These are phyloP conservation scores for Theobroma cacao DNA, from an alignment of 345 rosid genomes.

Conservation along the genomic window DNA sequence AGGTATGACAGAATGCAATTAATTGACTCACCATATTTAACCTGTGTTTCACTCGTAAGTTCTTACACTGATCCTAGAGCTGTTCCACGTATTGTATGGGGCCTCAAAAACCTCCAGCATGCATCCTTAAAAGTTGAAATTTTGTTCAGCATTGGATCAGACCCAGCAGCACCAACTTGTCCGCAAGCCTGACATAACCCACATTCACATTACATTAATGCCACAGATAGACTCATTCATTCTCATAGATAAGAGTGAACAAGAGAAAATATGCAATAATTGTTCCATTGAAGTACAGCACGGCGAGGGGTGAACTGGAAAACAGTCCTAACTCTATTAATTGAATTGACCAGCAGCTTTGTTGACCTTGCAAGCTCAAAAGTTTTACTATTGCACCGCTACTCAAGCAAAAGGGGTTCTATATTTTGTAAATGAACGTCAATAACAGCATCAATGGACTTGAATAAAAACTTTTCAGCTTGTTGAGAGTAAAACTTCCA, in stretches of 20 bases:
- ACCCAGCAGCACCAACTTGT: conserved; percentile 73
- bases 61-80: conserved; percentile 77
- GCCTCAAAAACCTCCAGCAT: conserved; percentile 97
- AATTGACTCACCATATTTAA: not conserved
- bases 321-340: not conserved
- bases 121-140: conserved; percentile 71
- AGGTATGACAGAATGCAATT: conserved; percentile 3
- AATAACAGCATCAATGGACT: not conserved
- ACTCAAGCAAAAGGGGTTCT: not conserved
- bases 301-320: not conserved
- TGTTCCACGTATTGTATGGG: conserved; percentile 96
- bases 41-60: not conserved
- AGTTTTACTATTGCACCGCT: not conserved
- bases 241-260: conserved; percentile 16
- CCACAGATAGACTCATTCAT: not conserved
- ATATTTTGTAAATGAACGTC: not conserved
- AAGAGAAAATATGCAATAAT: not conserved
- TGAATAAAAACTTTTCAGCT: not conserved
- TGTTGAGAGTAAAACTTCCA: not conserved
- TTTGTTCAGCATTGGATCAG: conserved; percentile 65
- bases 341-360: not conserved
- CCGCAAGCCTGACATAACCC: conserved; percentile 62
- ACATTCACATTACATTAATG: conserved; percentile 30
- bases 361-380: not conserved
- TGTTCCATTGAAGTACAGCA: not conserved